Evolutionary conservation across 139 green algal species (phyloP).

Genomic region (Chlorokybus atmophyticus): DNA sequence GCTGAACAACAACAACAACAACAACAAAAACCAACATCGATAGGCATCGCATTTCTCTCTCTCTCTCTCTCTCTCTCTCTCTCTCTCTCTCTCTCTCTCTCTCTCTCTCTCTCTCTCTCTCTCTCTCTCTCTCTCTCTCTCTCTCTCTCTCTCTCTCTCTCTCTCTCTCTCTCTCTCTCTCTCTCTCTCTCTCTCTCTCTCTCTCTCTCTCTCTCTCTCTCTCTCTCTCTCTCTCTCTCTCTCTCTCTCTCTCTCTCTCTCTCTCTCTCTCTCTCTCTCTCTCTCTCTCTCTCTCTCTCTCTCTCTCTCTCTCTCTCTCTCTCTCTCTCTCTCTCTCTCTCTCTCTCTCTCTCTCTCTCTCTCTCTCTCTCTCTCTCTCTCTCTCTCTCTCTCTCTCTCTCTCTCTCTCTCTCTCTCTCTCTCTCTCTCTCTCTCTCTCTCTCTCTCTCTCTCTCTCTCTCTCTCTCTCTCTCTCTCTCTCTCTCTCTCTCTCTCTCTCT

Average conservation of each 20-base stretch:
- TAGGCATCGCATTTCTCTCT: no score
- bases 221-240: constrained; percentile 1
- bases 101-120: constrained; percentile 3
- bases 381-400: constrained; percentile 1
- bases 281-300: constrained; percentile 3
- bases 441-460: constrained; percentile 3
- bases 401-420: constrained; percentile 1
- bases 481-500: constrained; percentile 3
- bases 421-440: constrained; percentile 3
- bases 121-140: constrained; percentile 4
- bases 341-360: constrained; percentile 3
- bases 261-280: constrained; percentile 3
- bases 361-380: neutral
- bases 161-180: constrained; percentile 4
- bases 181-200: constrained; percentile 10
- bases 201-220: constrained; percentile 3
- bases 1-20: no score
- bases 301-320: constrained; percentile 3
- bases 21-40: no score
- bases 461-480: constrained; percentile 3
- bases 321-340: constrained; percentile 3
- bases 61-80: constrained; percentile 3
- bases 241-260: constrained; percentile 3
- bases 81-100: constrained; percentile 3
- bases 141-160: constrained; percentile 6